A percentile compares a stretch with the other conserved stretches of the same genome.
Conservation (phyloP, 345 rosid species). For the Eucalyptus globulus region DNA sequence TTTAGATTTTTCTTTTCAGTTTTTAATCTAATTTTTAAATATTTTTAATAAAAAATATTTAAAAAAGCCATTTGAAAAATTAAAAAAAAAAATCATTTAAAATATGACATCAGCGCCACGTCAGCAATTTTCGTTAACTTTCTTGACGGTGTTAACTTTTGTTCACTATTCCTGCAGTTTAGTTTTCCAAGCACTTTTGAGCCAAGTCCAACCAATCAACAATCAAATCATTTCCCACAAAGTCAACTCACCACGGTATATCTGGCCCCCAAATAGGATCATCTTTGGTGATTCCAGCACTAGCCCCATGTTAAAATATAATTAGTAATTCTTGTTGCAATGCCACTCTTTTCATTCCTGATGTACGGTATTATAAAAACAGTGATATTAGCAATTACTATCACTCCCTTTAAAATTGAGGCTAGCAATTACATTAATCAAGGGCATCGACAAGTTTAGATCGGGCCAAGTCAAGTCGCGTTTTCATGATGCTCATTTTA, state of each 20-base stretch:
- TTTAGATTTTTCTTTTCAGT: too few relatives aligned
- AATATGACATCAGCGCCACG: too few relatives aligned
- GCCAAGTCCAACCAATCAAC: not conserved
- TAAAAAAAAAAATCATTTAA: too few relatives aligned
- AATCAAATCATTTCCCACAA: too few relatives aligned
- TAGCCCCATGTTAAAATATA: too few relatives aligned
- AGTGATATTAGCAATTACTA: not conserved
- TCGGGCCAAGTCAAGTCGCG: rapidly evolving
- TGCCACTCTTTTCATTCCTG: not conserved
- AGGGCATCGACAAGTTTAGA: rapidly evolving
- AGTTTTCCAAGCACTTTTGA: not conserved
- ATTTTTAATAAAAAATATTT: too few relatives aligned
- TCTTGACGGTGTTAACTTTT: too few relatives aligned
- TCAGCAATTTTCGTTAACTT: too few relatives aligned
- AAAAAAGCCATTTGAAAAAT: too few relatives aligned
- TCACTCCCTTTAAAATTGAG: not conserved
- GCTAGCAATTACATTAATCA: rapidly evolving
- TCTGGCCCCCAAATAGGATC: not conserved
- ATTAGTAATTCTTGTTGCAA: not conserved
- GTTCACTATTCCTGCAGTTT: rapidly evolving
- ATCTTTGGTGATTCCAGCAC: too few relatives aligned
- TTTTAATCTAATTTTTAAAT: too few relatives aligned
- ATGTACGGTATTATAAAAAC: not conserved
- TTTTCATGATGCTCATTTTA: too few relatives aligned
- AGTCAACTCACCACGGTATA: not conserved